These are phyloP conservation scores for Phytophthora palmivora DNA, from an alignment of 352 stramenopile species.

Conservation along the genomic window DNA sequence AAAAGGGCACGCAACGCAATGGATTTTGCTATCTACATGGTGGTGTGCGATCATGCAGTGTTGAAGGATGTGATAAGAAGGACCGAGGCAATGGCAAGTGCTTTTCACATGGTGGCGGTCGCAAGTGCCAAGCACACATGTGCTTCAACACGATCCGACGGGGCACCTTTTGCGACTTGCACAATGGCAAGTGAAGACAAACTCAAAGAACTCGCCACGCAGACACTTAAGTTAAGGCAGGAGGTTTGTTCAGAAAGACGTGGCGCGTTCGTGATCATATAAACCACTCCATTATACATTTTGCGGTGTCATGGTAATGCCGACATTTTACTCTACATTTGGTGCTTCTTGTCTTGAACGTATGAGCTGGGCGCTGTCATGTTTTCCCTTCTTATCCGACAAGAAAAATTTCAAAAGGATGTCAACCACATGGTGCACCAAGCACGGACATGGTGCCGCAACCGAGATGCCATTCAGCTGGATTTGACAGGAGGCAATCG, in stretches of 20 bases:
- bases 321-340: background rate
- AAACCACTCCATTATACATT: conserved; percentile 16
- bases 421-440: conserved; percentile 22
- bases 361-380: conserved; percentile 3
- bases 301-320: conserved; percentile 10
- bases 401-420: conserved; percentile 41
- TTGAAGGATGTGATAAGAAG: conserved; percentile 81
- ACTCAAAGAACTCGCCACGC: conserved; percentile 18
- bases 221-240: conserved; percentile 41
- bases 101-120: conserved; percentile 78
- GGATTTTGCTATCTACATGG: conserved; percentile 85
- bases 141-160: conserved; percentile 76
- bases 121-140: conserved; percentile 68
- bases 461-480: conserved; percentile 18
- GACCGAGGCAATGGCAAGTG: conserved; percentile 88
- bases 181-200: conserved; percentile 41
- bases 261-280: conserved; percentile 23
- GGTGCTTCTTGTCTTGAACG: conserved; percentile 5
- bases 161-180: conserved; percentile 64
- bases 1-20: conserved; percentile 83
- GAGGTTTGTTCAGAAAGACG: conserved; percentile 36
- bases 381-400: conserved; percentile 22
- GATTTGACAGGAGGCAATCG: background rate
- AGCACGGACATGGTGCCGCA: conserved; percentile 14
- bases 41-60: conserved; percentile 72